Evolutionary conservation across 768 basidiomycete genomes (phyloP), one percentile per base, ranked within the genome.

Genomic region (Tephrocybe rancida): DNA sequence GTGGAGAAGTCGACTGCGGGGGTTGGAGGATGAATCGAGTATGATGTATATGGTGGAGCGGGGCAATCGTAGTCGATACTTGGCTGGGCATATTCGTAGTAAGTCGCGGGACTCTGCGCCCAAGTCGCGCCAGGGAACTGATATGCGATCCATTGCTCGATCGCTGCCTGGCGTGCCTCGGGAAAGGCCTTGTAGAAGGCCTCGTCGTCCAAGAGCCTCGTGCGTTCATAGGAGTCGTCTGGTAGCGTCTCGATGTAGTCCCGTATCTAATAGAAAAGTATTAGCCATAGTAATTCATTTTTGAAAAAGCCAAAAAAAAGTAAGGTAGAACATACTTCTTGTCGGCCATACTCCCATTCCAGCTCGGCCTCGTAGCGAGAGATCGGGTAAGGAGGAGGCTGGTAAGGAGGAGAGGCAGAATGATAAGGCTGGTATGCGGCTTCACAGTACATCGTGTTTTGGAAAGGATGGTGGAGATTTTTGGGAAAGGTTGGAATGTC

Each of bases 171-270:
- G 5, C 54, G 47, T 5, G 62, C 60, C 16, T 44, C 44, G 0
- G 55, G 62, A 19, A 63, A 63, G 10, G 42, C 52, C n/a, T 52
- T 47, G 48, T 63, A 63, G 44, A 61, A 61, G 1, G 34, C 14
- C 16, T 59, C 55, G 37, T 63, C 62, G 3, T 57, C 50, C 22
- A 59, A 50, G 9, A 61, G 53, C 43, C 55, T 47, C 7, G 53
- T 57, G 22, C 52, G 52, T n/a, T 53, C 55, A 22, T 59, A 63
- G 2, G 52, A 56, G 0, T 44, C 54, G 1, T 44, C 25, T 1
- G 50, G 34, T 1, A 52, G 50, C 3, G 11, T 25, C 1, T 42
- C 45, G 16, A 54, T 18, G 37, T 43, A 7, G 14, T 35, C 35
- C 13, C 44, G 56, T 35, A 52, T 32, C 50, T 50, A 26, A 11